A percentile compares a stretch with the other conserved stretches of the same genome.
phyloP scores from a whole-genome alignment of 106 monocot species.

The Amphibolis antarctica region DNA sequence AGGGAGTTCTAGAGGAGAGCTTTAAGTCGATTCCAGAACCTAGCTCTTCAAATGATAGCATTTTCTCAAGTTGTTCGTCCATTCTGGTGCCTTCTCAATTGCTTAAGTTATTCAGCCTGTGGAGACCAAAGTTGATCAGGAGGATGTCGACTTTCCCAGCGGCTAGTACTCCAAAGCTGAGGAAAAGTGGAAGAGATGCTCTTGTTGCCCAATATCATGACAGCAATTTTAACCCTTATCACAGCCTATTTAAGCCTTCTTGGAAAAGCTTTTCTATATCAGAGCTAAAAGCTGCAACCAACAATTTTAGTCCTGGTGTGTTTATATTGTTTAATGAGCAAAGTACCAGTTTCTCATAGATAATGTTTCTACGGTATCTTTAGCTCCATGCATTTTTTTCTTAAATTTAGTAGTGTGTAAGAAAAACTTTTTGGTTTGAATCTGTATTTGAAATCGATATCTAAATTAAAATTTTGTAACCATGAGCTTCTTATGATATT shows the following conservation, averaged over 20 bases:
- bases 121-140: constrained; percentile 40
- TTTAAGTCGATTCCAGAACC: constrained; percentile 10
- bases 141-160: constrained; percentile 54
- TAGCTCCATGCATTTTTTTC: no score
- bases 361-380: no score
- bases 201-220: no score
- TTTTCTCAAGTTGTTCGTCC: background rate
- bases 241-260: constrained; percentile 23
- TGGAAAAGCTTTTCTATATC: constrained; percentile 39
- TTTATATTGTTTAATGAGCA: background rate
- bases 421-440: no score
- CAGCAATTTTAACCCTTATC: constrained; percentile 9
- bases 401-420: no score
- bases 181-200: constrained; percentile 11
- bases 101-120: constrained; percentile 29
- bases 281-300: constrained; percentile 53
- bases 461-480: no score
- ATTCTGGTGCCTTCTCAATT: constrained; percentile 10
- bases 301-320: constrained; percentile 51
- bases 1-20: constrained; percentile 21
- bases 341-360: no score
- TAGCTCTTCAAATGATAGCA: constrained; percentile 13
- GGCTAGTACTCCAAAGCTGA: constrained; percentile 15
- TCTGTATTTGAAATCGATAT: no score
- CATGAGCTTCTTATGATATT: no score